Conservation (phyloP, 306 rosid genomes). For the Inga oerstediana region DNA sequence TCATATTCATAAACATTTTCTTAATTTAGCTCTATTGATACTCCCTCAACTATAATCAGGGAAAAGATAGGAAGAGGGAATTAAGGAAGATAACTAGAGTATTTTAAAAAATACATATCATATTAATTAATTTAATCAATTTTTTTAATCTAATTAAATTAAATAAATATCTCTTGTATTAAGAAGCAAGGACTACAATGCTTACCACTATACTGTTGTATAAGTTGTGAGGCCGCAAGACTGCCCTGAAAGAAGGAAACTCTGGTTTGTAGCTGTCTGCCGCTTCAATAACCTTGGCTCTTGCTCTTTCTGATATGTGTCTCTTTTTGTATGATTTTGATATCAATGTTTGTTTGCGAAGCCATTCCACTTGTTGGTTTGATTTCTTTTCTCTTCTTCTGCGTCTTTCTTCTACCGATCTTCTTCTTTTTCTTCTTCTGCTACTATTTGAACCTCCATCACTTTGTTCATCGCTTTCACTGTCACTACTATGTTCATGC, state of each 20-base stretch:
- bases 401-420: background rate
- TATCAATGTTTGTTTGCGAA: background rate
- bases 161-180: no score
- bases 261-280: background rate
- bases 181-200: no score
- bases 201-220: conserved; percentile 6
- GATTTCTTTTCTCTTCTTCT: background rate
- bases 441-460: background rate
- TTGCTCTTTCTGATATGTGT: background rate
- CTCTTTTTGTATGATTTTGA: background rate
- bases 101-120: no score
- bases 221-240: conserved; percentile 1
- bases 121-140: no score
- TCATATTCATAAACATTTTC: no score
- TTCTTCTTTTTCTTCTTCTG: background rate
- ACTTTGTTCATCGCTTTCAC: background rate
- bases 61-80: no score
- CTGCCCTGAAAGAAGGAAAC: background rate
- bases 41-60: no score
- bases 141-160: no score
- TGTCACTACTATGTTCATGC: background rate
- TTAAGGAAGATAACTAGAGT: no score
- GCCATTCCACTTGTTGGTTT: background rate
- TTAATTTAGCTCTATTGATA: no score
- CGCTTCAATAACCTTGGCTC: background rate